Evolutionary conservation across 495 filamentous ascomycete genomes (phyloP), one percentile per base, ranked within the genome.

Genomic region (Tuber aestivum): DNA sequence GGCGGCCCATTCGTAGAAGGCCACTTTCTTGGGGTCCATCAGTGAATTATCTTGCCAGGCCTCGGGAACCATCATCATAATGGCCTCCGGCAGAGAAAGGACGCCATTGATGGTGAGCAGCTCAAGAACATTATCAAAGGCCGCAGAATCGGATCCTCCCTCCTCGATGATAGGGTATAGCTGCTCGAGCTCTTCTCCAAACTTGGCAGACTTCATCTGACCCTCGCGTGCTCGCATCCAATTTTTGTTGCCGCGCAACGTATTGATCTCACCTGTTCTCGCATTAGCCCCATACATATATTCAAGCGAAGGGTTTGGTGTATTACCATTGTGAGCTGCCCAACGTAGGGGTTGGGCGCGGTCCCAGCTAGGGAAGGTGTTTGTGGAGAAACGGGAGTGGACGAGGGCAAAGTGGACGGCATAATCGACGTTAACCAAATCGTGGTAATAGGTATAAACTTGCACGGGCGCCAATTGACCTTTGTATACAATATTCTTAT

Each of bases 401-500:
- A 99, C 95, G 37, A 99, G 89, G 68, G 95, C 95, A 84, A 99
- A 99, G 84, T 98, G 94, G 61, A 92, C 95, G 86, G 98, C 94
- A 85, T 96, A 99, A 83, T 99, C 95, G 65, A 97, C 94, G 79
- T 94, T 95, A 75, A 98, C 92, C 84, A 99, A 84, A 85, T 99
- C 95, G 85, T 97, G 92, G 86, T 97, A 99, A 86, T 99, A 99
- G 84, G 95, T 90, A 85, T 99, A 99, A n/a, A 99, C 95, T 85
- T 99, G 95, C 27, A 95, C 89, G 32, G 95, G 95, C 65, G 95
- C 92, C 77, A 99, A 86, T 85, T 99, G 95, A 76, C 95, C 95
- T 89, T 99, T 99, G 87, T 99, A 99, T 61, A 99, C 92, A 84
- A 99, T 98, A 85, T 98, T 99, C 84, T 94, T 94, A 89, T 97